phyloP scores from a whole-genome alignment of 768 basidiomycete species.

The Hydnomerulius pinastri region DNA sequence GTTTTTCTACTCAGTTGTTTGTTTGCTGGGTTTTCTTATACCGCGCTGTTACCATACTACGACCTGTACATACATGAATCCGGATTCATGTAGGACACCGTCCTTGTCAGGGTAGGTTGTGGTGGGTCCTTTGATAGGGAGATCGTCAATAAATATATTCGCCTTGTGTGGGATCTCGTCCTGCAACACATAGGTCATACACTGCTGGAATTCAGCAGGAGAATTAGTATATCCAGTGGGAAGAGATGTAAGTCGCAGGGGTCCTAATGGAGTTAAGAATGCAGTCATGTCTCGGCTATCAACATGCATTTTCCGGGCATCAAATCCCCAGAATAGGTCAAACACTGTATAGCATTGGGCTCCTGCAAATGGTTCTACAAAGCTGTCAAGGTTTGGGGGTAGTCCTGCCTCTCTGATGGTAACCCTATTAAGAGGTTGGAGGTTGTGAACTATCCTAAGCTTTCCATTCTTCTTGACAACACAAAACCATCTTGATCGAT shows the following conservation, averaged over 20 bases:
- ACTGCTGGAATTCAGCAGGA: slow-evolving; percentile 40
- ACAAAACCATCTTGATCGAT: slow-evolving; percentile 42
- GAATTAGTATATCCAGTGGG: slow-evolving; percentile 47
- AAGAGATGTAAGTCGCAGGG: no score
- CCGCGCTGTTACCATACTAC: no score
- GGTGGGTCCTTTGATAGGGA: slow-evolving; percentile 36
- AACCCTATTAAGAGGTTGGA: slow-evolving; percentile 24
- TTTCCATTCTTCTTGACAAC: slow-evolving; percentile 32
- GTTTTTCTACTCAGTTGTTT: no score
- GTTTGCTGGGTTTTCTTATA: no score
- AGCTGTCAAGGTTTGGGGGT: slow-evolving; percentile 12
- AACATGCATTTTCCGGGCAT: not conserved
- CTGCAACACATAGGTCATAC: slow-evolving; percentile 39
- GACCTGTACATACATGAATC: slow-evolving; percentile 19
- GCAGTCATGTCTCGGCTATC: slow-evolving; percentile 40
- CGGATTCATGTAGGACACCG: slow-evolving; percentile 29
- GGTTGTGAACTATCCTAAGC: slow-evolving; percentile 22
- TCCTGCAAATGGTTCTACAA: slow-evolving; percentile 16
- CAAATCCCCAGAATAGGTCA: slow-evolving; percentile 4
- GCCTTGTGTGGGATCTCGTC: slow-evolving; percentile 38
- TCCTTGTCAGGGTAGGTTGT: slow-evolving; percentile 31
- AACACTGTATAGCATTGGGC: slow-evolving; percentile 2
- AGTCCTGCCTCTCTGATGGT: slow-evolving; percentile 11
- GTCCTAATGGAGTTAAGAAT: no score
- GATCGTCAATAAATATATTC: slow-evolving; percentile 42